Base-by-base conservation (phyloP, 441 rosid species). In the Gossypium davidsonii region DNA sequence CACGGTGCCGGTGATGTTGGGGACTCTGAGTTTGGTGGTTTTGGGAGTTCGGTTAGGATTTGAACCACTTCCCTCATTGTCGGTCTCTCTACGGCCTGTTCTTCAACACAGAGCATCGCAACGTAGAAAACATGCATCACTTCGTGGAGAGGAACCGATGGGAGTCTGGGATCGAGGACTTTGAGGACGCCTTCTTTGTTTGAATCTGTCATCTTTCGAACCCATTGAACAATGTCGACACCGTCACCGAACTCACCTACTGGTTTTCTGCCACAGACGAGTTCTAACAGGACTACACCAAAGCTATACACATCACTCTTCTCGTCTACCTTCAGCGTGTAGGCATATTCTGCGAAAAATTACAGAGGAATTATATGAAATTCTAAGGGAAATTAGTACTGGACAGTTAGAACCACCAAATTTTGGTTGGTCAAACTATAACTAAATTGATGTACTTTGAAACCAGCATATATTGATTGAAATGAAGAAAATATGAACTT, bases 241-340 rank as follows among this genome's bases (percentile, higher is more conserved):
- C 98, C 98, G 8, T 94, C 99, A 0, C 99, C 99, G 3, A 94
- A 94, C 75, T 94, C 99, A 6, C 99, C 99, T 0, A 94, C 99
- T 0, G 98, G 99, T 78, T 87, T 94, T 57, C 94, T 77, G 10
- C 99, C 99, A 0, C 87, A 76, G 64, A 94, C 86, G 0, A 94
- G 96, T 62, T 94, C 99, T 0, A 92, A 64, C 15, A 94, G 88
- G 59, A 94, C 99, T 3, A 94, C 99, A 2, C 98, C 99, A 25
- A 90, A 94, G 80, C 99, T 94, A 58, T 94, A 94, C 51, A 94
- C 99, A 55, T 94, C 99, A 55, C 99, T 94, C 91, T 94, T 94
- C 86, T 94, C 99, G 9, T 94, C 99, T 1, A 92, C 99, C 86
- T 91, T 92, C 81, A 90, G 79, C 0, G 99, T 92, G 83, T 92